A percentile compares a stretch with the other conserved stretches of the same genome.
Conservation (phyloP, 2,329 filamentous ascomycete species). For the Claviceps monticola region DNA sequence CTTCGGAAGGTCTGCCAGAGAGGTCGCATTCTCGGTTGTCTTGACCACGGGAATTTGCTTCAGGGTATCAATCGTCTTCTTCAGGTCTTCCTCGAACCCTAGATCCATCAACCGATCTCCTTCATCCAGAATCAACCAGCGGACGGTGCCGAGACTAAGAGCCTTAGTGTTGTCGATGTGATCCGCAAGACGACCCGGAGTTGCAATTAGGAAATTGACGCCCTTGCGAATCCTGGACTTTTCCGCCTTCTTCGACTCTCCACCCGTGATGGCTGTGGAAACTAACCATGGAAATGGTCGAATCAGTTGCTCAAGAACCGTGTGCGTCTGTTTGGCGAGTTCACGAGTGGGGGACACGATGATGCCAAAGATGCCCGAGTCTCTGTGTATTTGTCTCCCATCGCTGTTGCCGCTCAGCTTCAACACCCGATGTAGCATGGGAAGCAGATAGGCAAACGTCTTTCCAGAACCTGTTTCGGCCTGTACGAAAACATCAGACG, state of each 20-base stretch:
- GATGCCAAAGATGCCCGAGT: constrained; percentile 85
- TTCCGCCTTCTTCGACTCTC: constrained; percentile 62
- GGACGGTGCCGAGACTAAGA: constrained; percentile 72
- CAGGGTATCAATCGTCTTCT: constrained; percentile 70
- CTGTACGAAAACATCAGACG: constrained; percentile 88
- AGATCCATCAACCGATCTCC: constrained; percentile 97
- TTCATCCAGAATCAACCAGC: constrained; percentile 91
- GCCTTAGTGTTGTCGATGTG: constrained; percentile 87
- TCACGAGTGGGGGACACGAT: constrained; percentile 90
- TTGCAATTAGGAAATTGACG: constrained; percentile 89
- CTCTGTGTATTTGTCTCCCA: constrained; percentile 52
- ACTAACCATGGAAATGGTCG: constrained; percentile 92
- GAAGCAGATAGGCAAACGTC: constrained; percentile 87
- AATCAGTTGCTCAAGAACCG: constrained; percentile 72
- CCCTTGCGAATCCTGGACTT: constrained; percentile 91
- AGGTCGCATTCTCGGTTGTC: constrained; percentile 42
- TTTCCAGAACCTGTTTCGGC: constrained; percentile 97
- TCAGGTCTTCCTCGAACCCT: constrained; percentile 89
- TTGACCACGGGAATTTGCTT: constrained; percentile 48
- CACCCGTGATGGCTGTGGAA: constrained; percentile 65
- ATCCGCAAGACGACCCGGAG: constrained; percentile 79
- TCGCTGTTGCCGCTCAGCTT: constrained; percentile 49
- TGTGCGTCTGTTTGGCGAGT: constrained; percentile 83
- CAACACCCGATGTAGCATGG: constrained; percentile 80
- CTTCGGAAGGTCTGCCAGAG: constrained; percentile 52